Evolutionary conservation across 2,329 filamentous ascomycete species (phyloP).

Genomic region (Davidsoniella australis): DNA sequence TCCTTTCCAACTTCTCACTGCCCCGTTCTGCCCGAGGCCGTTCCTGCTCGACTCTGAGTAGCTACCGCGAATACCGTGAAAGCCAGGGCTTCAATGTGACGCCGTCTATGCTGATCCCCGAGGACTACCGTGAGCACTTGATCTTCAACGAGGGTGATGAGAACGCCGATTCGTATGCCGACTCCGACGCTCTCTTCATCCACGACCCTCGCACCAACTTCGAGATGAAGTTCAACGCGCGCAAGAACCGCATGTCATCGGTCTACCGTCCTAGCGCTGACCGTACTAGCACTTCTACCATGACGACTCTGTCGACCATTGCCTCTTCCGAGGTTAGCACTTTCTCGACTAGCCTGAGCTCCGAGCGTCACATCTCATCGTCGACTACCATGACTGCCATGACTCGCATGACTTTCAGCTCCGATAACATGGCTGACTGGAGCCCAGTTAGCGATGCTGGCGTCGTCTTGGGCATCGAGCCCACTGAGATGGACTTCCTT

Average conservation of each 20-base stretch:
- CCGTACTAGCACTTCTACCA: conserved; percentile 39
- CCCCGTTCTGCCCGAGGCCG: conserved; percentile 26
- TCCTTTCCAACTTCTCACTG: conserved; percentile 34
- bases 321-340: conserved; percentile 11
- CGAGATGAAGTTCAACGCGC: conserved; percentile 10
- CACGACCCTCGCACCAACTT: conserved; percentile 14
- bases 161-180: conserved; percentile 11
- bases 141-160: conserved; percentile 11
- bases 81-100: conserved; percentile 42
- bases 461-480: conserved; percentile 10
- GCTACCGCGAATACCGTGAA: conserved; percentile 33
- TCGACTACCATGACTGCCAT: conserved; percentile 38
- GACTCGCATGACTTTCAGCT: conserved; percentile 34
- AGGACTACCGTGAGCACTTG: conserved; percentile 28
- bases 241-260: conserved; percentile 14
- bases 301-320: conserved; percentile 22
- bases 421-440: conserved; percentile 17
- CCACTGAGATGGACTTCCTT: conserved; percentile 9
- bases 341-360: conserved; percentile 27
- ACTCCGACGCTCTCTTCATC: conserved; percentile 13
- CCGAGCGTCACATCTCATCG: conserved; percentile 33
- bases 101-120: conserved; percentile 43
- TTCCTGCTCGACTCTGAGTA: conserved; percentile 31
- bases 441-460: conserved; percentile 16
- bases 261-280: conserved; percentile 23